Evolutionary conservation across 225 moss, liverwort and hornwort genomes (phyloP).

Genomic region (Lunularia cruciata): DNA sequence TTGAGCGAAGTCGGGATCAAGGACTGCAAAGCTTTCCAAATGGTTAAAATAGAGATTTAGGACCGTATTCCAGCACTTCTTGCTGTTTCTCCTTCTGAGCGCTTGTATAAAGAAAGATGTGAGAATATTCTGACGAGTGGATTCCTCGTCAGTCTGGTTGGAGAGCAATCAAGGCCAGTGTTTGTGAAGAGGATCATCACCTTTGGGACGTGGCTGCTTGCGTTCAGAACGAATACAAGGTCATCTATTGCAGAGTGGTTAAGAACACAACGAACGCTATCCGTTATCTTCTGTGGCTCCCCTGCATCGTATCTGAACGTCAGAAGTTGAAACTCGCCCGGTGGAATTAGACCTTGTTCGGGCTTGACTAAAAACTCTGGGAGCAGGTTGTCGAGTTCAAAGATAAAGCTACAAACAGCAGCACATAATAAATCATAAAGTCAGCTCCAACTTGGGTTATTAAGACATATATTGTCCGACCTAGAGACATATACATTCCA

Average conservation of each 20-base stretch:
- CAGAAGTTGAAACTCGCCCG: slow-evolving; percentile 74
- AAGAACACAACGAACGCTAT: slow-evolving; percentile 60
- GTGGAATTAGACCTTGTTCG: slow-evolving; percentile 82
- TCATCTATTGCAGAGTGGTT: slow-evolving; percentile 70
- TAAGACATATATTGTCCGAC: too few relatives aligned
- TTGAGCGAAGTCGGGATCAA: too few relatives aligned
- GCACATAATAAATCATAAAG: not conserved
- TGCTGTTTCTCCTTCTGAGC: too few relatives aligned
- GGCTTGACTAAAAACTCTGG: slow-evolving; percentile 79
- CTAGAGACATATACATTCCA: too few relatives aligned
- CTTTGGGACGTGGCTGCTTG: slow-evolving; percentile 85
- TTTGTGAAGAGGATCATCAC: slow-evolving; percentile 32
- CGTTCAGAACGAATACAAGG: slow-evolving; percentile 71
- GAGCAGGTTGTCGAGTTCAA: slow-evolving; percentile 63
- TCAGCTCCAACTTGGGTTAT: not conserved
- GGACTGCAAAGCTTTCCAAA: too few relatives aligned
- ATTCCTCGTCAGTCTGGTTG: too few relatives aligned
- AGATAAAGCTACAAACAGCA: slow-evolving; percentile 61
- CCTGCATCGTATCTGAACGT: slow-evolving; percentile 85
- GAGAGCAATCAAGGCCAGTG: too few relatives aligned
- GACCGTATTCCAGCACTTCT: too few relatives aligned
- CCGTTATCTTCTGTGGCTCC: slow-evolving; percentile 67
- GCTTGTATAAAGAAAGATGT: too few relatives aligned
- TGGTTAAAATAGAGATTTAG: too few relatives aligned
- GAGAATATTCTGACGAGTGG: too few relatives aligned